phyloP scores from a whole-genome alignment of 129 eudicot species.

The Ambrosia artemisiifolia region DNA sequence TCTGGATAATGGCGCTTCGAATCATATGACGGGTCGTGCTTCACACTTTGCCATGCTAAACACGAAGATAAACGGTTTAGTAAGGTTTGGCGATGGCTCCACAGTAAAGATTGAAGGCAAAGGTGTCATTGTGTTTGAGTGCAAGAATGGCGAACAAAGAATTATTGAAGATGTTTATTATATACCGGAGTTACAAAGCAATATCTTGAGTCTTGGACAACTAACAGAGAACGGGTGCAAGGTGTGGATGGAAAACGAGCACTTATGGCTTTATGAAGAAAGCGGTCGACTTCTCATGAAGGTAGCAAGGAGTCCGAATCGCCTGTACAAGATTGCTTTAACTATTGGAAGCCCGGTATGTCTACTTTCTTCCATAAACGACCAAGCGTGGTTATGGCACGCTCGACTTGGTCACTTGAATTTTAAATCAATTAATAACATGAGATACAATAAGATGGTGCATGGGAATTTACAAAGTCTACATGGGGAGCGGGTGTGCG shows the following conservation, averaged over 20 bases:
- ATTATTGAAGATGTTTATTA: too few relatives aligned
- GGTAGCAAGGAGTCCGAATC: neutral
- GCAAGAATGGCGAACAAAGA: too few relatives aligned
- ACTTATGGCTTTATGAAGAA: neutral
- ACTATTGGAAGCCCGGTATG: neutral
- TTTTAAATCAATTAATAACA: too few relatives aligned
- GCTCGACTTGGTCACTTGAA: neutral
- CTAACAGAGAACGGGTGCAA: neutral
- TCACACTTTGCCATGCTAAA: too few relatives aligned
- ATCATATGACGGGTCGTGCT: too few relatives aligned
- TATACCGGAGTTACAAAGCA: neutral
- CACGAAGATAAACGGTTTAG: too few relatives aligned
- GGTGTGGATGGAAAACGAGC: neutral
- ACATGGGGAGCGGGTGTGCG: neutral
- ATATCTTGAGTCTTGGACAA: neutral
- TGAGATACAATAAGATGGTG: neutral
- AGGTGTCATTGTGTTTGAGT: too few relatives aligned
- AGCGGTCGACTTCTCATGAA: neutral
- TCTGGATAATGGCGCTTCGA: too few relatives aligned
- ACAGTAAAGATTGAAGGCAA: too few relatives aligned
- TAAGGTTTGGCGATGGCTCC: too few relatives aligned
- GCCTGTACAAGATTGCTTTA: neutral
- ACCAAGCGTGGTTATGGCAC: neutral
- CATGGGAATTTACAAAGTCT: neutral
- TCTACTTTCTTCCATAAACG: neutral